Conservation (phyloP, 176 grass and related monocot genomes). For the Bothriochloa decipiens region DNA sequence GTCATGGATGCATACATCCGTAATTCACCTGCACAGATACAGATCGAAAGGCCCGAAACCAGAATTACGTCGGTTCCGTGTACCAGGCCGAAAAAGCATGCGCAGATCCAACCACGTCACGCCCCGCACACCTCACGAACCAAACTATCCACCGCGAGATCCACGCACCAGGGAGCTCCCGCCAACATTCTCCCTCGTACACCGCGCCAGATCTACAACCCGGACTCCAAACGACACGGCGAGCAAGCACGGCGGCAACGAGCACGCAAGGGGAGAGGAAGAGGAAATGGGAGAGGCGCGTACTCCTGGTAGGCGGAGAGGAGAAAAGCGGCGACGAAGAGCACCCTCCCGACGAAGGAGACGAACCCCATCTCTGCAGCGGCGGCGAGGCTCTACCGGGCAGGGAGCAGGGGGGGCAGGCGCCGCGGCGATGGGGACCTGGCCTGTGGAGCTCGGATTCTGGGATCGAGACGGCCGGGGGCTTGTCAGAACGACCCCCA, state of each 20-base stretch:
- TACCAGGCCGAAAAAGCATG: not conserved
- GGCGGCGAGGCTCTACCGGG: not conserved
- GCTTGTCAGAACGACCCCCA: constrained; percentile 36
- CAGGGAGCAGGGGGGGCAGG: not conserved
- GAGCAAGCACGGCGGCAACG: not conserved
- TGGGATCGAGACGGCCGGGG: constrained; percentile 41
- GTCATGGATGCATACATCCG: not conserved
- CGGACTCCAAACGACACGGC: not conserved
- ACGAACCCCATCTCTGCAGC: constrained; percentile 72
- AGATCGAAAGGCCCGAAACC: not conserved
- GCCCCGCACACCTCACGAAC: not conserved
- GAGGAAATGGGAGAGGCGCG: constrained; percentile 17
- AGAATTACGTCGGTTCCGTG: not conserved
- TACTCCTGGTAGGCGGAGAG: constrained; percentile 96
- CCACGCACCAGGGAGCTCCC: not conserved
- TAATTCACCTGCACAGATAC: not conserved
- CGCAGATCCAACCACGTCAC: constrained; percentile 35
- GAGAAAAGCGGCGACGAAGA: constrained; percentile 82
- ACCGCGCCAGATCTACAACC: constrained; percentile 49
- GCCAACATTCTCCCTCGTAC: not conserved
- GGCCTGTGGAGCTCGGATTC: constrained; percentile 27
- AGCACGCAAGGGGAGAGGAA: not conserved
- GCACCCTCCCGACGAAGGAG: constrained; percentile 79
- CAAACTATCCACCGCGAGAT: constrained; percentile 35
- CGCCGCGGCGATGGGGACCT: constrained; percentile 21